Base-by-base conservation (phyloP, 1,139 yeast genomes). In the Pneumocystis murina region DNA sequence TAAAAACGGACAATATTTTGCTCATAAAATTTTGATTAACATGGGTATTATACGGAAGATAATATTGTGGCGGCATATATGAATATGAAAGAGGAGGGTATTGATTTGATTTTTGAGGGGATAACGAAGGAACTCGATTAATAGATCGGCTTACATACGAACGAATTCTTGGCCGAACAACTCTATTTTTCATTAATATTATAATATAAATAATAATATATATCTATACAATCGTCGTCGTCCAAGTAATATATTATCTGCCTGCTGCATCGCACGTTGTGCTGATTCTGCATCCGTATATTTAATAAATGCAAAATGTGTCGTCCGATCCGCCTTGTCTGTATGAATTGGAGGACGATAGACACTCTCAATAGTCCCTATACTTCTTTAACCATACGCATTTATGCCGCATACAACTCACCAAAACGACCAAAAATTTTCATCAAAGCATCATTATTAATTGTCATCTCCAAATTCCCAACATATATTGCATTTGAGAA, bases 351-450 rank as follows among this genome's bases (percentile, higher is more conserved):
- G 55, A 8, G 55, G 55, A 12, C 55, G 55, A 48, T 48, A 48
- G n/a, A 48, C 55, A 16, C 55, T 48, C n/a, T 48, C 55, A 24
- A 48, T 48, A 17, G 55, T 48, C 24, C 55, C 55, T 48, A 48
- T 24, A 12, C 6, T 14, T 14, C 4, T 3, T 48, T 5, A 48
- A 48, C 17, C 3, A 12, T 1, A 48, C n/a, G n/a, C 12, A 8
- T 48, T 12, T 48, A 24, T 20, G 10, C n/a, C 30, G 55, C 55
- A 48, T 48, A 48, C 28, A 48, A 12, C 33, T n/a, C 55, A 48
- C 55, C 55, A 48, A 48, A 48, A 48, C 55, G 55, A 12, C 55
- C 55, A 48, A 48, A 48, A 48, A 48, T 48, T 48, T 48, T 48
- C 55, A 48, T 48, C 55, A 48, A 12, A 6, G 55, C 55, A 48